Base-by-base conservation (phyloP, 2,329 filamentous ascomycete genomes). In the Botrytis cinerea region DNA sequence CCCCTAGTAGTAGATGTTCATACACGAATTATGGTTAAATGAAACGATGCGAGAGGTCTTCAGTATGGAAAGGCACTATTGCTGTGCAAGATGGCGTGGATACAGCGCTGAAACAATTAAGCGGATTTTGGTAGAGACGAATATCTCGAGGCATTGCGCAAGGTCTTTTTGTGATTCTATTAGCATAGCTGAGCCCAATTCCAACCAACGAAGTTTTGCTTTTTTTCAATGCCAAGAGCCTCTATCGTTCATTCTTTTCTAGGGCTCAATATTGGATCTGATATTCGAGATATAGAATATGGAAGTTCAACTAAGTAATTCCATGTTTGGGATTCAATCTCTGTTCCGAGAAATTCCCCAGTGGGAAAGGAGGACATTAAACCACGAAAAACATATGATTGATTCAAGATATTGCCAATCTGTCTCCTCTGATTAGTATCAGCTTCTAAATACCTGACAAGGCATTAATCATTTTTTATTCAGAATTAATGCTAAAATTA, bases 101-200 rank as follows among this genome's bases (percentile, higher is more conserved):
- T 43, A 35, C 20, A 40, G 38, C 61, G 46, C 61, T 45, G 28
- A 25, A 54, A 46, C 10, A 46, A 67, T 32, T 32, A 8, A 57
- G 60, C n/a, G 22, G 64, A 59, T 60, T 63, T 64, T 72, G 38
- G 70, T 67, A 72, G 60, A 71, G 28, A 72, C 10, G 32, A 38
- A 28, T 12, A 72, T 66, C 28, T 51, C 38, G 38, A 64, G 40
- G 35, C 25, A 22, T 72, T 70, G 48, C 35, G 46, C 35, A 28
- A 71, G 12, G n/a, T 48, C n/a, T 57, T 57, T 45, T 35, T 45
- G 32, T 57, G 59, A n/a, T 54, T 59, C 9, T 54, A 57, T 72
- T 48, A 72, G 70, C 46, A 51, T 57, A 38, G 51, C 22, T 28
- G n/a, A 72, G 6, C 57, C 45, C 25, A 46, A 18, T 40, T 66